Percentiles rank a stretch among this genome's conserved stretches.
Evolutionary conservation across 2,329 filamentous ascomycete genomes (phyloP).

Genomic region (Rachicladosporium sp.): DNA sequence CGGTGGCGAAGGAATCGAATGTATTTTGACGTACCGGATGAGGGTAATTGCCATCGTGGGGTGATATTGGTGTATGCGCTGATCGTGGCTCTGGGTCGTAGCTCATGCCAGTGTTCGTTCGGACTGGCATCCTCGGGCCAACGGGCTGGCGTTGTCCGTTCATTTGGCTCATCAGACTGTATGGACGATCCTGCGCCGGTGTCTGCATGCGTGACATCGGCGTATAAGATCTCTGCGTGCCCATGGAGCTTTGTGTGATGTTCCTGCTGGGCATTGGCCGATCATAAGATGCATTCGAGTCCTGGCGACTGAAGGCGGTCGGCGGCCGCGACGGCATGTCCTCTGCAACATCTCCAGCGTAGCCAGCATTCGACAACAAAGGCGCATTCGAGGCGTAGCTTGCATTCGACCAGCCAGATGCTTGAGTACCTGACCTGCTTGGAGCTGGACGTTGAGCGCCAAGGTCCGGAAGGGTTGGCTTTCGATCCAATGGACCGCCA

Average conservation of each 20-base stretch:
- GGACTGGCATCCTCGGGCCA: slow-evolving; percentile 1
- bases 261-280: slow-evolving; percentile 10
- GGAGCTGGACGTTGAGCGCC: slow-evolving; percentile 25
- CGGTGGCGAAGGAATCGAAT: slow-evolving; percentile 11
- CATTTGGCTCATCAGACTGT: slow-evolving; percentile 13
- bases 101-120: background rate
- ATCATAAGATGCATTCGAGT: slow-evolving; percentile 13
- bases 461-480: slow-evolving; percentile 32
- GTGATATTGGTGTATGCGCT: no score
- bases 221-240: slow-evolving; percentile 7
- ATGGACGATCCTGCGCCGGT: slow-evolving; percentile 4
- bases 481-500: slow-evolving; percentile 17
- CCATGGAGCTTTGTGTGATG: slow-evolving; percentile 8
- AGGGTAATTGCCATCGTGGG: no score
- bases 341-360: slow-evolving; percentile 12
- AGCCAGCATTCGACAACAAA: slow-evolving; percentile 47
- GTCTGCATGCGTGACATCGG: slow-evolving; percentile 6
- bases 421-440: slow-evolving; percentile 38
- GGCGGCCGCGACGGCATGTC: slow-evolving; percentile 13
- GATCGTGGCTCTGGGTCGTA: slow-evolving; percentile 5
- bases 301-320: slow-evolving; percentile 12
- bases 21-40: slow-evolving; percentile 14
- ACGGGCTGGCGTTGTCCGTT: slow-evolving; percentile 2
- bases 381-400: slow-evolving; percentile 55
- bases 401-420: slow-evolving; percentile 39